These are phyloP conservation scores for Glycyrrhiza uralensis DNA, from an alignment of 306 rosid genomes.

Conservation along the genomic window DNA sequence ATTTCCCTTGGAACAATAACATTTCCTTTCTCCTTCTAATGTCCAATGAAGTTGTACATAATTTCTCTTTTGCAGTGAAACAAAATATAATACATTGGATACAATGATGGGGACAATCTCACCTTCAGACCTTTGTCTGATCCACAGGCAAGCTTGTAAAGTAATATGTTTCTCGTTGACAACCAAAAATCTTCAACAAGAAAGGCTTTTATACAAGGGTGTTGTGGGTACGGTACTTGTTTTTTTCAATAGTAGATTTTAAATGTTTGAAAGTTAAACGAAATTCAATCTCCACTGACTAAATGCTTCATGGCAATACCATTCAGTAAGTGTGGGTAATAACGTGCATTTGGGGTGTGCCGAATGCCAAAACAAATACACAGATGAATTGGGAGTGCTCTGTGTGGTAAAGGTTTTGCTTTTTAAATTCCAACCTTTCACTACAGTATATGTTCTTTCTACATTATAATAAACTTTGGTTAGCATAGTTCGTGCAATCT, in stretches of 20 bases:
- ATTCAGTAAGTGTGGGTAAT: too few relatives aligned
- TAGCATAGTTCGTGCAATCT: too few relatives aligned
- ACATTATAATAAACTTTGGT: neutral
- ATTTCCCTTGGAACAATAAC: constrained; percentile 2
- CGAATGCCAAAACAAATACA: too few relatives aligned
- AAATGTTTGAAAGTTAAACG: neutral
- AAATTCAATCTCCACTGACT: neutral
- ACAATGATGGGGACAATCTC: neutral
- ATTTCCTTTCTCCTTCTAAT: neutral
- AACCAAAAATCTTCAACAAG: neutral
- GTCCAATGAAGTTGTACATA: constrained; percentile 26
- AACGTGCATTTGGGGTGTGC: too few relatives aligned
- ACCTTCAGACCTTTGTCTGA: neutral
- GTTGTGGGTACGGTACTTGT: neutral
- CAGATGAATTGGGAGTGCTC: neutral
- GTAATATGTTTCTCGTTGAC: neutral
- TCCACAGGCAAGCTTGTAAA: neutral
- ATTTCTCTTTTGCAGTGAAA: neutral
- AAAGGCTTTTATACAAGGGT: neutral
- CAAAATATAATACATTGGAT: neutral
- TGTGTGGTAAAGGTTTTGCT: too few relatives aligned
- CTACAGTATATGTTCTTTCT: too few relatives aligned
- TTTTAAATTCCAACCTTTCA: too few relatives aligned
- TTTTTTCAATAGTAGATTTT: neutral
- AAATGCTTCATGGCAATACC: neutral